These are phyloP conservation scores for Lentinus tigrinus DNA, from an alignment of 768 basidiomycete genomes.

Conservation along the genomic window DNA sequence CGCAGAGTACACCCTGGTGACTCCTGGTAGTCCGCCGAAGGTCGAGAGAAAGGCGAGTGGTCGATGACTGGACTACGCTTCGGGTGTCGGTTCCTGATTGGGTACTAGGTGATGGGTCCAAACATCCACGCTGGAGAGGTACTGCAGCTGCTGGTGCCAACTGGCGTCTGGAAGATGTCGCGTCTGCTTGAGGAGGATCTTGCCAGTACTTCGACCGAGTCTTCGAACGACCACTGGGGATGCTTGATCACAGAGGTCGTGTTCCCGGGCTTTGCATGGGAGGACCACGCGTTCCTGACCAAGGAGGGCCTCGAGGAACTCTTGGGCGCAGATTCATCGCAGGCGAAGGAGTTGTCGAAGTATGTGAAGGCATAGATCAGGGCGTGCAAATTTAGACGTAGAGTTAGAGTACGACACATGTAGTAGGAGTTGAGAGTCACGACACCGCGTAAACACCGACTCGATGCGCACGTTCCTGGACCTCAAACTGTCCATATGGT, in stretches of 20 bases:
- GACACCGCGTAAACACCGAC: background rate
- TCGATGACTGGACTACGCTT: background rate
- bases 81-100: background rate
- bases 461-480: no score
- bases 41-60: slow-evolving; percentile 36
- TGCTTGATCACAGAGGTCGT: slow-evolving; percentile 62
- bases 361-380: slow-evolving; percentile 20
- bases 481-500: no score
- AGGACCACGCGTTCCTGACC: slow-evolving; percentile 49
- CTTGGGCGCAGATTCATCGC: slow-evolving; percentile 27
- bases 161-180: slow-evolving; percentile 54
- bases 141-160: slow-evolving; percentile 50
- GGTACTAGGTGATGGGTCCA: slow-evolving; percentile 35
- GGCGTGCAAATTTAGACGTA: background rate
- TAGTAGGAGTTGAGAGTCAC: background rate
- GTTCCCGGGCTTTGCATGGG: slow-evolving; percentile 55
- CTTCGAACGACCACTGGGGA: slow-evolving; percentile 34
- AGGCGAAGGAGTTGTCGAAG: slow-evolving; percentile 23
- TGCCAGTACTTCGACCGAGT: slow-evolving; percentile 30
- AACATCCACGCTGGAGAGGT: slow-evolving; percentile 43
- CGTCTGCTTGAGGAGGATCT: slow-evolving; percentile 46
- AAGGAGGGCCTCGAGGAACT: slow-evolving; percentile 32
- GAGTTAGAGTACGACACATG: background rate
- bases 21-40: slow-evolving; percentile 28
- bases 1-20: slow-evolving; percentile 49